A percentile compares a stretch with the other conserved stretches of the same genome.
Conservation (phyloP, 2,329 filamentous ascomycete genomes). For the Paracamarosporium sp. region DNA sequence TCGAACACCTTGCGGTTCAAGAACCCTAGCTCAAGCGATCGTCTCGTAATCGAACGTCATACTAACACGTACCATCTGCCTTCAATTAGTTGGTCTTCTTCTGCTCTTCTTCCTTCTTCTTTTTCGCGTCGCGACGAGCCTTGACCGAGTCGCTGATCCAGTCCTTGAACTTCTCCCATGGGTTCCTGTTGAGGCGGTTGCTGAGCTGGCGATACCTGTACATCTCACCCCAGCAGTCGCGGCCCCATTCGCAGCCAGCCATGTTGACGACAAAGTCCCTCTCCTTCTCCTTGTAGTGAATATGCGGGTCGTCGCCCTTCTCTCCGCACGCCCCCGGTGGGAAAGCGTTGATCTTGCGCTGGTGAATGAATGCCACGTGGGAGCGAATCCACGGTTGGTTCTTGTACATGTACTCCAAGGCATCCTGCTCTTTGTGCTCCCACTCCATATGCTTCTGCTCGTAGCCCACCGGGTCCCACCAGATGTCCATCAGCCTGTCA, state of each 20-base stretch:
- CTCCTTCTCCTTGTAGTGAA: conserved; percentile 86
- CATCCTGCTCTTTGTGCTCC: conserved; percentile 99
- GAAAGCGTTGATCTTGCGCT: conserved; percentile 94
- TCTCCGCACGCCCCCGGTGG: conserved; percentile 87
- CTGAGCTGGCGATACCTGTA: conserved; percentile 92
- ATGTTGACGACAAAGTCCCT: conserved; percentile 97
- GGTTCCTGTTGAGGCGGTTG: conserved; percentile 83
- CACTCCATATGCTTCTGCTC: conserved; percentile 99
- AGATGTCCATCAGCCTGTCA: conserved; percentile 88
- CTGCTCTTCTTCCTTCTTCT: conserved; percentile 32
- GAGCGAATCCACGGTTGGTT: conserved; percentile 92
- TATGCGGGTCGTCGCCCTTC: conserved; percentile 72
- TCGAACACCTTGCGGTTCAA: not conserved
- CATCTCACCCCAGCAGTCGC: conserved; percentile 98
- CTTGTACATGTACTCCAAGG: conserved; percentile 87
- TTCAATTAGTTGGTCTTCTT: conserved; percentile 22
- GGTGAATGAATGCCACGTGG: conserved; percentile 86
- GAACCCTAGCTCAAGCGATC: not conserved
- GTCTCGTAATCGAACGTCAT: conserved; percentile 18
- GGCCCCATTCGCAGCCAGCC: conserved; percentile 96
- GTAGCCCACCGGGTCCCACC: conserved; percentile 98
- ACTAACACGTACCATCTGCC: conserved; percentile 6
- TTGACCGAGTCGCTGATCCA: conserved; percentile 50
- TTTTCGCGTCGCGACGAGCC: conserved; percentile 31
- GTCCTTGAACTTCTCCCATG: conserved; percentile 73